Evolutionary conservation across 352 stramenopile species (phyloP).

Genomic region (Phytopythium montanum): DNA sequence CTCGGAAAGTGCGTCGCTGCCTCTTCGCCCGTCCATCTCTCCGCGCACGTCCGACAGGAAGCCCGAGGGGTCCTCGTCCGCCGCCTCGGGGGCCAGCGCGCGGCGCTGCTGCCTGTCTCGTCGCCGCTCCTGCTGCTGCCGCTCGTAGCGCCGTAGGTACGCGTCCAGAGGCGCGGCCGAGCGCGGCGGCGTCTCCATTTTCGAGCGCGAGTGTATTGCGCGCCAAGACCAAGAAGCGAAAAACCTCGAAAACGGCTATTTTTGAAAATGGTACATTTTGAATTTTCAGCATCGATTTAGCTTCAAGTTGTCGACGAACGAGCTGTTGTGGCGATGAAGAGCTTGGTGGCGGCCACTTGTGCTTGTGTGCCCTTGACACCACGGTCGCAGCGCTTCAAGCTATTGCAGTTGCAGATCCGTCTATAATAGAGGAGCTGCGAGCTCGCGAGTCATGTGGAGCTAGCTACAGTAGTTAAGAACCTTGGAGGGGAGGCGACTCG

Average conservation of each 20-base stretch:
- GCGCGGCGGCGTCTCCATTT: slow-evolving; percentile 27
- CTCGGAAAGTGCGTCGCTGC: neutral
- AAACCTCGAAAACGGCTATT: neutral
- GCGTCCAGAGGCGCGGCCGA: slow-evolving; percentile 21
- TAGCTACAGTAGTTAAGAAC: no score
- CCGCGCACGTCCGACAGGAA: slow-evolving; percentile 18
- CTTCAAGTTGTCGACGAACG: no score
- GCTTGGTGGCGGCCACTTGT: no score
- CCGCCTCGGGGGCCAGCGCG: slow-evolving; percentile 13
- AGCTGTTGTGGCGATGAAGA: no score
- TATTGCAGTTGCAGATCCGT: no score
- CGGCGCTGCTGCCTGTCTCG: slow-evolving; percentile 13
- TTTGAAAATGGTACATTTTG: neutral
- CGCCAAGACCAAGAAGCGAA: neutral
- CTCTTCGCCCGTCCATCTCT: slow-evolving; percentile 1
- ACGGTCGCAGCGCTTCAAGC: no score
- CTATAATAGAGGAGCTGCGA: no score
- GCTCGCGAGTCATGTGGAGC: no score
- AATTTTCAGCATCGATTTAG: neutral
- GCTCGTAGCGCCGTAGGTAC: slow-evolving; percentile 49
- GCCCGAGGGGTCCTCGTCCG: slow-evolving; percentile 24
- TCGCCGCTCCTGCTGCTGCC: slow-evolving; percentile 41
- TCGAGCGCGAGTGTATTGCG: slow-evolving; percentile 4
- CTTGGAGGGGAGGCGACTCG: no score
- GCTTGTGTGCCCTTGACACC: no score